Evolutionary conservation across 169 alveolate genomes (phyloP).

Genomic region (Babesia caballi): DNA sequence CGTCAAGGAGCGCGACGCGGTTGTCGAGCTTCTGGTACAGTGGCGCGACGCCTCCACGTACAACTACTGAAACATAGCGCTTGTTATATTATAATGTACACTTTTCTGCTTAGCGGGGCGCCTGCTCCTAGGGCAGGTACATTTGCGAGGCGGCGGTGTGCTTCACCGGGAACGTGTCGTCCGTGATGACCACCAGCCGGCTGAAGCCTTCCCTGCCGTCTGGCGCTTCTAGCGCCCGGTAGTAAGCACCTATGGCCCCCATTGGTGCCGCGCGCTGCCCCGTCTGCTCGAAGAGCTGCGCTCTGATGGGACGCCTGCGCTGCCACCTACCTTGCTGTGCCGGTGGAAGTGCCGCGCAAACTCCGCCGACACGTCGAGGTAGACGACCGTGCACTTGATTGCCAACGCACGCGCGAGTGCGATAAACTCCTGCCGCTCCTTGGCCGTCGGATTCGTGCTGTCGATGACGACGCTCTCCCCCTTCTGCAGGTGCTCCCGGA

Average conservation of each 20-base stretch:
- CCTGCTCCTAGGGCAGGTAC: constrained; percentile 31
- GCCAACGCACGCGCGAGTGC: background rate
- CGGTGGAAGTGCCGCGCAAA: constrained; percentile 36
- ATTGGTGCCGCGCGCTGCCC: background rate
- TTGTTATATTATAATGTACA: background rate
- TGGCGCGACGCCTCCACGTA: constrained; percentile 92
- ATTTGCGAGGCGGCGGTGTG: constrained; percentile 19
- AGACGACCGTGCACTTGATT: constrained; percentile 24
- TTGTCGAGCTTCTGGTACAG: constrained; percentile 83
- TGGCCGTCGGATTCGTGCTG: background rate
- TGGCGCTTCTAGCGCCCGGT: constrained; percentile 17
- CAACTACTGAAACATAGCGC: constrained; percentile 61
- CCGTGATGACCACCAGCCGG: constrained; percentile 16
- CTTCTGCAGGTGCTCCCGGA: background rate
- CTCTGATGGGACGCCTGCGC: background rate
- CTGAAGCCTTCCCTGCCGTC: constrained; percentile 34
- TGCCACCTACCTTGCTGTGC: constrained; percentile 24
- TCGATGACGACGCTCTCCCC: constrained; percentile 44
- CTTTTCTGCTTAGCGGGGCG: background rate
- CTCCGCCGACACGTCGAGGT: constrained; percentile 37
- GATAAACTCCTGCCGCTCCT: constrained; percentile 1
- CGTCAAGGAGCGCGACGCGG: constrained; percentile 84
- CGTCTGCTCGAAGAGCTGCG: background rate
- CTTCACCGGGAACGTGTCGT: constrained; percentile 44
- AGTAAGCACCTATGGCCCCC: constrained; percentile 8